phyloP scores from a whole-genome alignment of 805 yeast species.

The Cyberlindnera japonica region DNA sequence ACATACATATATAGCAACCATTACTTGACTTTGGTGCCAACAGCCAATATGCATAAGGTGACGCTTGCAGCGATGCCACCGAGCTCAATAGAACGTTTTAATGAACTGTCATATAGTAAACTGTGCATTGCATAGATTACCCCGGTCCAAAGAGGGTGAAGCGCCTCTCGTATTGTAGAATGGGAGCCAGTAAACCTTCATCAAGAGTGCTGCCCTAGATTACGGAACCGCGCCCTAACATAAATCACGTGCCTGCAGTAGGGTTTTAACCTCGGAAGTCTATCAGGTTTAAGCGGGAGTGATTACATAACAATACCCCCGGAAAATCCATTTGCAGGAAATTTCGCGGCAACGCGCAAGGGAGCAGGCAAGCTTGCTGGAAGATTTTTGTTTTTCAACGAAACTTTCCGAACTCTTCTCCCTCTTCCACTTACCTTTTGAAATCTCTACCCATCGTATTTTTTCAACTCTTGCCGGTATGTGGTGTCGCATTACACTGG shows the following conservation, averaged over 20 bases:
- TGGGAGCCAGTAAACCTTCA: not conserved
- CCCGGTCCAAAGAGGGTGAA: no score
- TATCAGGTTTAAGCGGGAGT: not conserved
- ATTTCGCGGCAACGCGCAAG: not conserved
- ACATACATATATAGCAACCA: not conserved
- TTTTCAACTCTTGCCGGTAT: constrained; percentile 21
- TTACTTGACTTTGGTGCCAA: no score
- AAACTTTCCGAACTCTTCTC: constrained; percentile 18
- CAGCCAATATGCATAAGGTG: no score
- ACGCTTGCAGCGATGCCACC: no score
- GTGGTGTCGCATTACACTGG: constrained; percentile 4
- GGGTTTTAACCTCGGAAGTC: constrained; percentile 3
- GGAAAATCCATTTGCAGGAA: not conserved
- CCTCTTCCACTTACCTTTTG: constrained; percentile 10
- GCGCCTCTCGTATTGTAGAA: no score
- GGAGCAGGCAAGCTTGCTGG: not conserved
- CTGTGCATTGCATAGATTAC: no score
- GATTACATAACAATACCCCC: constrained; percentile 1
- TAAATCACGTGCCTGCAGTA: constrained; percentile 10
- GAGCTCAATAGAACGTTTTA: no score
- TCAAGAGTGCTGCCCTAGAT: not conserved
- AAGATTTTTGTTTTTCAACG: constrained; percentile 17
- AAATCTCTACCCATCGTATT: constrained; percentile 21
- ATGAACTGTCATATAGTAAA: no score
- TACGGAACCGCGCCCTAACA: constrained; percentile 6